Evolutionary conservation across 1,284 basidiomycete species (phyloP).

Genomic region (Leccinum ponderosum): DNA sequence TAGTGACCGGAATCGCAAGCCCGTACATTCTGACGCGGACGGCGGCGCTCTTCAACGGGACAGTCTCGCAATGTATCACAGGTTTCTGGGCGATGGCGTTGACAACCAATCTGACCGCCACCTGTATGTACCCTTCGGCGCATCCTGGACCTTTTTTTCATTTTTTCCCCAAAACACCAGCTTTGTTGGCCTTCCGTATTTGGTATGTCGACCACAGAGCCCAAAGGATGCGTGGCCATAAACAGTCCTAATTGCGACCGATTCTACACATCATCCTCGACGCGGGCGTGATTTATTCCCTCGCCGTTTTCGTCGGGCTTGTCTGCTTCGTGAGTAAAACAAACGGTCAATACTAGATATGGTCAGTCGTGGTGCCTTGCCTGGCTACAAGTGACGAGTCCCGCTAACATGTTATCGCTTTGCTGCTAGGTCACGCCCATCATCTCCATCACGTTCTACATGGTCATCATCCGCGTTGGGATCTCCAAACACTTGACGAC

Average conservation of each 20-base stretch:
- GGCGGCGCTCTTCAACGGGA: neutral
- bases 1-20: neutral
- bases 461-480: slow-evolving; percentile 1
- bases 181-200: neutral
- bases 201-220: neutral
- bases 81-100: slow-evolving; percentile 1
- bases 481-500: neutral
- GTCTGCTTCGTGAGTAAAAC: neutral
- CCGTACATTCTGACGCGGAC: neutral
- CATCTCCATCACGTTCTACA: slow-evolving; percentile 3
- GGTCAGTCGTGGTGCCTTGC: neutral
- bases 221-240: neutral
- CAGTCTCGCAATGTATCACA: neutral
- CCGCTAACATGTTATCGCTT: neutral
- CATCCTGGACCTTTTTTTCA: neutral
- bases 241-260: neutral
- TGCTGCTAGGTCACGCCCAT: neutral
- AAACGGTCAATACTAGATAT: slow-evolving; percentile 1
- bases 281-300: neutral
- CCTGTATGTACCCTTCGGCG: neutral
- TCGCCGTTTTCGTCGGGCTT: neutral
- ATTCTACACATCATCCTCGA: slow-evolving; percentile 1
- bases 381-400: neutral
- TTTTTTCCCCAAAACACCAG: neutral
- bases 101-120: neutral